These are phyloP conservation scores for Alternaria infectoria DNA, from an alignment of 2,329 filamentous ascomycete genomes.

Conservation along the genomic window DNA sequence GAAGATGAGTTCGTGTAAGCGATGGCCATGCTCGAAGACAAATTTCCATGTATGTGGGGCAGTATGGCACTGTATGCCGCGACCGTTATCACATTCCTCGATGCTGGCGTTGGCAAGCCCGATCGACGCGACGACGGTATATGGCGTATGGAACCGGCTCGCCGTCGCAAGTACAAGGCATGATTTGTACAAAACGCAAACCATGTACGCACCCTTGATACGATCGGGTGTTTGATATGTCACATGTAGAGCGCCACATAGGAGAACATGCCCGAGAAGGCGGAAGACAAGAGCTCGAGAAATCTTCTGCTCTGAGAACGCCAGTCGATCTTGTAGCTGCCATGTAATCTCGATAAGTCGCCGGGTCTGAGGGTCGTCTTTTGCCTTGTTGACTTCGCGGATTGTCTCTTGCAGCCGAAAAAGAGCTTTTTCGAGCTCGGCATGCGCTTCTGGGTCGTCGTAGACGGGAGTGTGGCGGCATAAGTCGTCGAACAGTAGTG, in stretches of 20 bases:
- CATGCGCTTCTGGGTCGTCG: slow-evolving; percentile 84
- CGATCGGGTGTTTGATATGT: slow-evolving; percentile 76
- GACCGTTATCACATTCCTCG: slow-evolving; percentile 76
- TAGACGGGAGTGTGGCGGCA: slow-evolving; percentile 81
- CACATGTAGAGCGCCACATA: slow-evolving; percentile 84
- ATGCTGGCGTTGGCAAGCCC: slow-evolving; percentile 69
- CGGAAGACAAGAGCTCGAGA: slow-evolving; percentile 64
- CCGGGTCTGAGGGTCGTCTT: slow-evolving; percentile 74
- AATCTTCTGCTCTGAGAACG: slow-evolving; percentile 67
- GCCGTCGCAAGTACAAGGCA: slow-evolving; percentile 77
- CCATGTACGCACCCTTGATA: slow-evolving; percentile 80
- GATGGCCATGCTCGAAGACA: slow-evolving; percentile 77
- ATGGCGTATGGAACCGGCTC: slow-evolving; percentile 68
- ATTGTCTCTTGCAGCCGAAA: slow-evolving; percentile 76
- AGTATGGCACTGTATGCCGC: slow-evolving; percentile 84
- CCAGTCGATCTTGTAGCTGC: slow-evolving; percentile 80
- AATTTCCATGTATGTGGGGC: slow-evolving; percentile 92
- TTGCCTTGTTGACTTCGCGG: slow-evolving; percentile 82
- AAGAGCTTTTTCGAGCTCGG: slow-evolving; percentile 76
- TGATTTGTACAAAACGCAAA: slow-evolving; percentile 82
- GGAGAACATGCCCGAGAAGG: slow-evolving; percentile 76
- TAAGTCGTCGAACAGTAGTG: slow-evolving; percentile 82
- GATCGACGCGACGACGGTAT: slow-evolving; percentile 78
- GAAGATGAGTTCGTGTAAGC: slow-evolving; percentile 83
- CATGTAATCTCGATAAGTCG: slow-evolving; percentile 80